A percentile compares a stretch with the other conserved stretches of the same genome.
Evolutionary conservation across 129 eudicot species (phyloP).

Genomic region (Apium graveolens): DNA sequence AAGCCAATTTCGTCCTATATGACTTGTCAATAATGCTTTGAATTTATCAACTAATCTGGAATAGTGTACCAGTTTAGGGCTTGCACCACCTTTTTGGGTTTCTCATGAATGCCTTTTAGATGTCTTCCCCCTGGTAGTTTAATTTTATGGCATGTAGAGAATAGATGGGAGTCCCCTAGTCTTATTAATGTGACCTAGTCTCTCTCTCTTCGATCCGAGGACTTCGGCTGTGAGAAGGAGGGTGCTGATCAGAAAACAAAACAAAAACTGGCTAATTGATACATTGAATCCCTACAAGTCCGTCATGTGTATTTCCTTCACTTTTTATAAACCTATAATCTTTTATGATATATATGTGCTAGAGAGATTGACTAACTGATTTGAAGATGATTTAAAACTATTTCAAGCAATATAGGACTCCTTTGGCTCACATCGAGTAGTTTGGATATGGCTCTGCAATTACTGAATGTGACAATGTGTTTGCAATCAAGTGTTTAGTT

Average conservation of each 20-base stretch:
- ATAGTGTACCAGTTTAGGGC: not conserved
- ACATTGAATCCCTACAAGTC: not conserved
- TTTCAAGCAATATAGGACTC: not conserved
- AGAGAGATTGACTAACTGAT: not conserved
- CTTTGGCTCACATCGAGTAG: not conserved
- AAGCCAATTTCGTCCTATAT: not conserved
- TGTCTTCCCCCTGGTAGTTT: not conserved
- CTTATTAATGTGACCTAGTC: not conserved
- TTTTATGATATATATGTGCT: not conserved
- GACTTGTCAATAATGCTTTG: not conserved
- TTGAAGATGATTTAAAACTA: not conserved
- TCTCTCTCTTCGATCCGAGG: not conserved
- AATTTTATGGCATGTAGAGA: not conserved
- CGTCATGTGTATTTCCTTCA: not conserved
- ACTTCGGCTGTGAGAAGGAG: not conserved
- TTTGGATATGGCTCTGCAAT: not conserved
- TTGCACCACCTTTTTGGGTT: too few species aligned
- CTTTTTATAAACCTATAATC: not conserved
- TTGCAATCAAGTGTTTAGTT: not conserved
- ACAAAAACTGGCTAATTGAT: not conserved
- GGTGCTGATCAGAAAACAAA: not conserved
- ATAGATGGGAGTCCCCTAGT: not conserved
- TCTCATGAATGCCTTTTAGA: not conserved
- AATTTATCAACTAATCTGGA: not conserved
- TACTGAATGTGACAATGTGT: not conserved